Conservation (phyloP, 2,329 filamentous ascomycete species). For the Harringtonia lauricola region DNA sequence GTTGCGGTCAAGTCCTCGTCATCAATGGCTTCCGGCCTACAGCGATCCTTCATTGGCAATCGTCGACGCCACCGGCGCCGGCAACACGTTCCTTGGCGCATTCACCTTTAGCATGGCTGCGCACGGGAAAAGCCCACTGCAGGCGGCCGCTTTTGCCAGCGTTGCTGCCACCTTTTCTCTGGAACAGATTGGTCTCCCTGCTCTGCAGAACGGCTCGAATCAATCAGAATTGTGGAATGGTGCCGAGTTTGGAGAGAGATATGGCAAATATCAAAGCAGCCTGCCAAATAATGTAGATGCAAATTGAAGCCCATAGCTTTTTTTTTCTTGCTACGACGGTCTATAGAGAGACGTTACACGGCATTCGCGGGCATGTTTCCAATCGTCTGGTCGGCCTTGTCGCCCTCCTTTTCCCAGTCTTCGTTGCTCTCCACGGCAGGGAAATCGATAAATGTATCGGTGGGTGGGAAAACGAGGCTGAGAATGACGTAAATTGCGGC, state of each 20-base stretch:
- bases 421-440: slow-evolving; percentile 2
- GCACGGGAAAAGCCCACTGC: not conserved
- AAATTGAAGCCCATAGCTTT: no score
- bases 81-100: slow-evolving; percentile 6
- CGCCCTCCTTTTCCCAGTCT: not conserved
- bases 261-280: not conserved
- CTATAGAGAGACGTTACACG: no score
- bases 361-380: no score
- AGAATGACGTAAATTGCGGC: slow-evolving; percentile 1
- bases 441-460: slow-evolving; percentile 1
- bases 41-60: not conserved
- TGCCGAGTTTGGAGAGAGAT: not conserved
- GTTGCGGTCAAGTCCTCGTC: not conserved
- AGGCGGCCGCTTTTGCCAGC: not conserved
- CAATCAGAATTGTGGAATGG: slow-evolving; percentile 1
- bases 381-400: not conserved
- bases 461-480: not conserved
- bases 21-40: slow-evolving; percentile 2
- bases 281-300: not conserved
- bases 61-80: slow-evolving; percentile 5
- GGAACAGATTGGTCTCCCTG: slow-evolving; percentile 3
- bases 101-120: not conserved
- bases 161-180: slow-evolving; percentile 3
- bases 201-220: not conserved
- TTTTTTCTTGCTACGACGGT: no score